Evolutionary conservation across 2,329 filamentous ascomycete species (phyloP), one percentile per base, ranked within the genome.

Genomic region (Diaporthe vaccinii): DNA sequence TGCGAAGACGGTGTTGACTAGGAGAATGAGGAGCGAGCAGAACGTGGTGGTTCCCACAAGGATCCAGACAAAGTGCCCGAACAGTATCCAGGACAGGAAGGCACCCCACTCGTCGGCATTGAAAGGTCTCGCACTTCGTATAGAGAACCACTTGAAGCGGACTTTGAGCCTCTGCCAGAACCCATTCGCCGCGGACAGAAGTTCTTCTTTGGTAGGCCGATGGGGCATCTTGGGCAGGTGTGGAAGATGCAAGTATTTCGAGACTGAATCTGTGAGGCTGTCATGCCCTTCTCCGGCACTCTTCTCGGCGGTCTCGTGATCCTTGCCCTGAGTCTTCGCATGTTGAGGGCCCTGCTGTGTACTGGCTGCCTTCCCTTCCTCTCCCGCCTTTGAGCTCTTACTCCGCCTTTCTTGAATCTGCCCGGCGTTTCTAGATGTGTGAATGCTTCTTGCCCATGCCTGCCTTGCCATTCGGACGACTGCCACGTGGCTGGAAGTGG

Each of bases 11-110:
- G 96, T 98, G 83, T 99, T 99, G 81, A 98, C 95, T 12, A 94
- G 91, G 78, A 98, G 91, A 73, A 99, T 98, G 25, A 96, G 86
- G 73, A 98, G 87, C 7, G 96, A 98, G 84, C 98, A 95, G 84
- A 99, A 99, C 0, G 97, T 98, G 0, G 97, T 99, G 0, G 97
- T 99, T 72, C 97, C 97, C 41, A 98, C 89, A n/a, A 98, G 89
- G 79, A 99, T 91, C 97, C 97, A 99, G 15, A 98, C 90, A 12
- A 99, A 88, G 84, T 99, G 97, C 0, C 96, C 97, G 72, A 98
- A 89, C 77, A 98, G 90, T 77, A 99, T 93, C 96, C 96, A 98
- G 2, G 97, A 98, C 72, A 95, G 91, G 77, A 99, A 96, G 5
- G 97, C 97, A 61, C 95, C 94, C 88, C 98, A 98, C 85, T 99